A percentile compares a stretch with the other conserved stretches of the same genome.
Conservation (phyloP, 257 asterid genomes). For the Plantago ovata region DNA sequence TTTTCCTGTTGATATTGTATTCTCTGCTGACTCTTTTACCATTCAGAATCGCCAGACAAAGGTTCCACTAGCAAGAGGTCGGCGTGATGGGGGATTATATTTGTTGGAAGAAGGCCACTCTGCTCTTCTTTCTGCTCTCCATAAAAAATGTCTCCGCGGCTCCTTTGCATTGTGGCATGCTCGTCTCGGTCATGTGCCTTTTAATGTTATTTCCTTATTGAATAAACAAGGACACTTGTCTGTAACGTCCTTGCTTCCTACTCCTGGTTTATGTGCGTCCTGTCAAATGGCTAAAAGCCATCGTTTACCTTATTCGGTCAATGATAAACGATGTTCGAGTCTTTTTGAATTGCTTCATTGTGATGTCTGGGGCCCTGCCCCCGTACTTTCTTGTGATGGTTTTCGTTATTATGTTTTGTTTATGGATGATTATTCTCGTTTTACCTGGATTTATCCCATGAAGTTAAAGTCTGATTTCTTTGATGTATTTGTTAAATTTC, state of each 20-base stretch:
- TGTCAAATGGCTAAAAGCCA: slow-evolving; percentile 6
- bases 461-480: slow-evolving; percentile 5
- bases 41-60: not conserved
- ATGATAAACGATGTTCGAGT: slow-evolving; percentile 1
- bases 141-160: not conserved
- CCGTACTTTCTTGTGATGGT: not conserved
- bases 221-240: not conserved
- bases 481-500: not conserved
- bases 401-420: slow-evolving; percentile 12
- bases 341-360: slow-evolving; percentile 16
- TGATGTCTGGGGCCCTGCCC: slow-evolving; percentile 24
- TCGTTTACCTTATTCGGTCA: slow-evolving; percentile 2
- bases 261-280: not conserved
- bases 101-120: not conserved
- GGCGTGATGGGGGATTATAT: not conserved
- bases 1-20: not conserved
- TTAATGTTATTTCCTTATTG: not conserved
- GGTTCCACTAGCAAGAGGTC: not conserved
- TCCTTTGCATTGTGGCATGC: not conserved
- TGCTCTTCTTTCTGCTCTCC: no score
- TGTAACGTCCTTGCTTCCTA: not conserved
- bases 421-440: slow-evolving; percentile 12
- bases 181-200: not conserved
- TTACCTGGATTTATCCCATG: slow-evolving; percentile 13
- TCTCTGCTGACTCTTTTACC: not conserved